Conservation (phyloP, 2,329 filamentous ascomycete species). For the Cercospora berteroae region DNA sequence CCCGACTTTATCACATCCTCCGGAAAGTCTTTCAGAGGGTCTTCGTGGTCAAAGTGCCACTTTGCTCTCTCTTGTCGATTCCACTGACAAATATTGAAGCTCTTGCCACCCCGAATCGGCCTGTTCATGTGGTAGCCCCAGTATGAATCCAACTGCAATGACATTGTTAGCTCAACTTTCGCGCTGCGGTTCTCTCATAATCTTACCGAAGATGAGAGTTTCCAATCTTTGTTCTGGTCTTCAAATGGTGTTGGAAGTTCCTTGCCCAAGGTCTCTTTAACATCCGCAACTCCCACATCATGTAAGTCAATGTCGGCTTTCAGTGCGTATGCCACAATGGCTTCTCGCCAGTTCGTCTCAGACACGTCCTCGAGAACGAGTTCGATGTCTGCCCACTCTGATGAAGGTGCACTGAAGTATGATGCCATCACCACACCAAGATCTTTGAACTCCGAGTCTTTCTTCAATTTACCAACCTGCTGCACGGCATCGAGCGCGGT, state of each 20-base stretch:
- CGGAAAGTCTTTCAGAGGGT: constrained; percentile 17
- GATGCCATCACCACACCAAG: constrained; percentile 12
- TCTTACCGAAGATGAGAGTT: neutral
- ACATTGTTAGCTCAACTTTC: neutral
- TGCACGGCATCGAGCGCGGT: constrained; percentile 6
- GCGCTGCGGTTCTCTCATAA: neutral
- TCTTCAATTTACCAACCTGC: constrained; percentile 3
- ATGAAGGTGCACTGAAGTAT: neutral
- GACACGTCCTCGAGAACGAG: neutral
- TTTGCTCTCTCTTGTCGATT: constrained; percentile 13
- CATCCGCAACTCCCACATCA: neutral
- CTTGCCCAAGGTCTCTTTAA: neutral
- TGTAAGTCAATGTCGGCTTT: constrained; percentile 12
- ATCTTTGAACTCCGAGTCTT: constrained; percentile 11
- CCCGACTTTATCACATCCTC: constrained; percentile 4
- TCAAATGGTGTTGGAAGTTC: neutral
- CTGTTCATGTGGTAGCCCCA: neutral
- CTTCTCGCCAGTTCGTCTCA: constrained; percentile 2
- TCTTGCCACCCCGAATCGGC: constrained; percentile 15
- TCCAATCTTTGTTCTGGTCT: neutral
- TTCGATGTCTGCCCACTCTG: neutral
- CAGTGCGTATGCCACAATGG: constrained; percentile 6
- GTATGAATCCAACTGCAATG: neutral
- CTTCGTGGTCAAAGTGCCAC: constrained; percentile 19
- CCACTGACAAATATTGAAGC: constrained; percentile 21